Evolutionary conservation across 441 rosid genomes (phyloP), one percentile per base, ranked within the genome.

Genomic region (Geranium incanum): DNA sequence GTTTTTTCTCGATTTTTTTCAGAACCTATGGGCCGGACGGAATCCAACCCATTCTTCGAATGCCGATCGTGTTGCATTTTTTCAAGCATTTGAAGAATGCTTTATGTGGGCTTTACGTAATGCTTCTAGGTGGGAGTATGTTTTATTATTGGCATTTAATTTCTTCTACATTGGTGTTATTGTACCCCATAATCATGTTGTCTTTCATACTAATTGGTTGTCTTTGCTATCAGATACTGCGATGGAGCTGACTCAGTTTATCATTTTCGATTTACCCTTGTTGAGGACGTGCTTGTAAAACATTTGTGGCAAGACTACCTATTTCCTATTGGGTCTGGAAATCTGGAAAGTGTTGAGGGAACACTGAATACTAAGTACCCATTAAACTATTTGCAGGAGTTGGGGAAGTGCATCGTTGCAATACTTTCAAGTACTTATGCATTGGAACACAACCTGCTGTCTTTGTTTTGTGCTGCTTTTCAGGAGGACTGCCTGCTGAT

Each of bases 11-110:
- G 89, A 87, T 55, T 88, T 89, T 82, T 90, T 89, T 76, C 82
- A 72, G 69, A 92, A 87, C 80, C 80, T 95, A 69, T 84, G 97
- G 96, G 87, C 86, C 52, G 97, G 98, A 76, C 87, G 91, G 85
- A 89, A 78, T 68, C 79, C 69, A 59, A 79, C 84, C 69, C 80
- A 81, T 75, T 81, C 91, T 66, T 70, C 88, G 69, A 83, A 68
- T 71, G 76, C 77, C 33, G 93, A 84, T 74, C 84, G 67, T 15
- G 77, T 73, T 76, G 84, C 88, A 69, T 89, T 89, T 82, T 89
- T 89, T 74, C 74, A 13, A 36, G 93, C 97, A 72, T 80, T 89
- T 69, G 86, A 79, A 73, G 98, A 95, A 71, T 95, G 97, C 76
- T 92, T 89, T 77, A 78, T 87, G 69, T 95, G 96, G 97, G 97